Base-by-base conservation (phyloP, 345 rosid genomes). In the Lagerstroemia speciosa region DNA sequence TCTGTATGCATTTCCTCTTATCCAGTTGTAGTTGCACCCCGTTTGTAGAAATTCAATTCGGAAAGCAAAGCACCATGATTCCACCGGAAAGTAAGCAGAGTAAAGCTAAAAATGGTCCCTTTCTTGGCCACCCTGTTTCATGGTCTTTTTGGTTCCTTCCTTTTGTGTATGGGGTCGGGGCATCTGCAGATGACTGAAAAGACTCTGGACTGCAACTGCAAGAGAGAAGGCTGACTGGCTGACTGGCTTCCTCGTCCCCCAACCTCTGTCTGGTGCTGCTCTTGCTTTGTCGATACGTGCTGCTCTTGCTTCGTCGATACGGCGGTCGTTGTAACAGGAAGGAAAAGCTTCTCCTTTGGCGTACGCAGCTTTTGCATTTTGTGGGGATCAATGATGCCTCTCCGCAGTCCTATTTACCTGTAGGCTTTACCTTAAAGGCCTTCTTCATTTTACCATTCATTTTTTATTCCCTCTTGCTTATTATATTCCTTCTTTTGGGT, bases 381-480 rank as follows among this genome's bases (percentile, higher is more conserved):
- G 48, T 14, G 3, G 48, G 48, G 48, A 3, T 14, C 15, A 43
- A 48, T 48, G 55, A 20, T 48, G 55, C 55, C 55, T 22, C 55
- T 48, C 24, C 19, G 2, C 7, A 48, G 2, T 48, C 24, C 2
- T 19, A 24, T 48, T 48, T 48, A 24, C 24, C 55, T 6, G 24
- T 48, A 5, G 26, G 24, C 63, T 58, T 58, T 58, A 33, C 34
- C 11, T 12, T 1, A 58, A 27, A 58, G 30, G 33, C 27, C 19
- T 12, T 58, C 27, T 58, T 1, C 20, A 15, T 58, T 6, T 29
- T 30, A n/a, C 27, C 27, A 58, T 58, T 58, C 63, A 12, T 9
- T 53, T 34, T 36, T 34, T 34, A 40, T 45, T 37, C 32, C 68
- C 45, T 65, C 38, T 65, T 65, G 29, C 68, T 37, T n/a, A 37